Evolutionary conservation across 306 rosid genomes (phyloP), one percentile per base, ranked within the genome.

Genomic region (Prunus davidiana): DNA sequence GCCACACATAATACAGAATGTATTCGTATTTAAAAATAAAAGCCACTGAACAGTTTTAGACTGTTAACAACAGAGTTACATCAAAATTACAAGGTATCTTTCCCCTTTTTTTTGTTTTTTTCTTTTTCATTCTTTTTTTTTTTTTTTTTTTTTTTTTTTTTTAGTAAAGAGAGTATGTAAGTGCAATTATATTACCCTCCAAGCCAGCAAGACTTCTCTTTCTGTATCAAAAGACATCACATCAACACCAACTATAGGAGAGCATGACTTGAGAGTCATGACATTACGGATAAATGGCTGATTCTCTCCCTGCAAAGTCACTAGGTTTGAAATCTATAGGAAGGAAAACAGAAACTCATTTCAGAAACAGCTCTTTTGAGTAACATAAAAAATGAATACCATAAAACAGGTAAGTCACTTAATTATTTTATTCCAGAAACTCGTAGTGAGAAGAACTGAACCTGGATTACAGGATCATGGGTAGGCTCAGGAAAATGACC

Each of bases 381-480:
- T 12, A 62, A 50, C 3, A 68, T 16, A 11, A 67, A 43, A 20
- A 0, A 58, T 38, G 8, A 22, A 16, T 28, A 49, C 74, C 64
- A 72, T 34, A 46, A 61, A 73, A 49, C 73, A 2, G 2, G 52
- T 19, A 79, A 63, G 52, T 67, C 54, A 56, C 58, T 14, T 19
- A 43, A 69, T 16, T 45, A 18, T 27, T 69, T 28, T 60, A 24
- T 57, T 50, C 41, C 60, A 55, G 28, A 41, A 63, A 27, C 72
- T 18, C 51, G 78, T 65, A 73, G 22, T 43, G 64, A 76, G 79
- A 64, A 76, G 56, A 61, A 72, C 38, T 73, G 54, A 66, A 95
- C 98, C 98, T 95, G 98, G 84, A 95, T 95, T 55, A 95, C 98
- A 64, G 98, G 97, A 86, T 95, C 98, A 65, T 95, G 91, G 60